Conservation (phyloP, 202 grass and related monocot genomes). For the Dendrocalamus latiflorus region DNA sequence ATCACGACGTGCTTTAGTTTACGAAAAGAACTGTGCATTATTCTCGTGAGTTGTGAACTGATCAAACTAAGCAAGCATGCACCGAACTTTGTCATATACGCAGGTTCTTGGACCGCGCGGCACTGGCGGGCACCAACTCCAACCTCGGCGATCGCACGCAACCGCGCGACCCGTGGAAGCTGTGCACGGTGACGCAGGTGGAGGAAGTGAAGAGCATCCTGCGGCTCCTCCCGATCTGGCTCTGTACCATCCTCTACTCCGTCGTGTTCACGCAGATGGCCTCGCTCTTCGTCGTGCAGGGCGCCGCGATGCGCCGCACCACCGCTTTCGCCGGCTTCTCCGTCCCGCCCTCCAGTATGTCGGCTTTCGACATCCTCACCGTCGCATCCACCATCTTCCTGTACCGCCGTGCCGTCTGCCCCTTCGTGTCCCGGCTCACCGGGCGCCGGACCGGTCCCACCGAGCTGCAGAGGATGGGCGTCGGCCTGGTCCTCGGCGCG, state of each 20-base stretch:
- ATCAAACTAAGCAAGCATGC: not conserved
- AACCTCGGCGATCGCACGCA: conserved; percentile 5
- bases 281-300: conserved; percentile 95
- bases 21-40: not conserved
- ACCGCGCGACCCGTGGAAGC: conserved; percentile 57
- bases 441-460: conserved; percentile 36
- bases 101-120: conserved; percentile 80
- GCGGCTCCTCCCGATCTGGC: conserved; percentile 88
- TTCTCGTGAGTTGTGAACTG: not conserved
- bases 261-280: conserved; percentile 99
- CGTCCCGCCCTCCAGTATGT: conserved; percentile 86
- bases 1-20: not conserved
- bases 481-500: conserved; percentile 65
- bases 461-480: conserved; percentile 87
- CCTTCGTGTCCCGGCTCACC: conserved; percentile 41
- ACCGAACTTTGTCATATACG: not conserved
- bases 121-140: conserved; percentile 16
- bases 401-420: conserved; percentile 63
- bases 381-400: conserved; percentile 79
- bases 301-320: conserved; percentile 68
- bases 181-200: conserved; percentile 88
- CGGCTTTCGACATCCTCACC: conserved; percentile 78
- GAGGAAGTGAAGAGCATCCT: conserved; percentile 92
- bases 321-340: conserved; percentile 42
- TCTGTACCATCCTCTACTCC: conserved; percentile 97